phyloP scores from a whole-genome alignment of 2,329 filamentous ascomycete species.

The Exophiala bonariae region DNA sequence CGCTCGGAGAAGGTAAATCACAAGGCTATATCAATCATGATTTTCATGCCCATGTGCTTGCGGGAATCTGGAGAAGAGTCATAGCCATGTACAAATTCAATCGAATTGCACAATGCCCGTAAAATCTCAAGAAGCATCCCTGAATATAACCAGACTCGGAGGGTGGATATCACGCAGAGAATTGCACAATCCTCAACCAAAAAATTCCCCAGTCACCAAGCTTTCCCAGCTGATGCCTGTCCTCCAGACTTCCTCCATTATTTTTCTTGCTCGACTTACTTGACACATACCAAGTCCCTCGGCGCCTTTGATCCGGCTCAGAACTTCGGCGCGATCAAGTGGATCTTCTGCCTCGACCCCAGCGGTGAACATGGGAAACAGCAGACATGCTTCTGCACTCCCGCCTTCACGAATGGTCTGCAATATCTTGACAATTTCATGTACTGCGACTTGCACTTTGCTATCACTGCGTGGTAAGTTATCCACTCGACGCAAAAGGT shows the following conservation, averaged over 20 bases:
- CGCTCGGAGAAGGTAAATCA: too few relatives aligned
- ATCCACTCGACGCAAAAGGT: constrained; percentile 72
- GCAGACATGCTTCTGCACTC: constrained; percentile 70
- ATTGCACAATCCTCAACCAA: constrained; percentile 51
- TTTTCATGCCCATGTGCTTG: too few relatives aligned
- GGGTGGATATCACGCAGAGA: too few relatives aligned
- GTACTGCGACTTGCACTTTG: constrained; percentile 64
- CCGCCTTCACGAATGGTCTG: constrained; percentile 64
- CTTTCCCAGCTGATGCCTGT: constrained; percentile 69
- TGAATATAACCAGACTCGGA: too few relatives aligned
- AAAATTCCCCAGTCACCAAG: constrained; percentile 63
- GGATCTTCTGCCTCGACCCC: constrained; percentile 69
- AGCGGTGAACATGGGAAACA: constrained; percentile 82
- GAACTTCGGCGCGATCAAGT: constrained; percentile 59
- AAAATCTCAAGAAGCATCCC: too few relatives aligned
- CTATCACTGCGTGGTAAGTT: constrained; percentile 58
- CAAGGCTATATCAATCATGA: too few relatives aligned
- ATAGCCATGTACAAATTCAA: too few relatives aligned
- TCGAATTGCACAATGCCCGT: too few relatives aligned
- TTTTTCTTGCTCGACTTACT: constrained; percentile 60
- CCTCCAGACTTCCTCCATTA: constrained; percentile 71
- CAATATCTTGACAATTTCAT: constrained; percentile 63
- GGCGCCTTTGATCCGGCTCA: constrained; percentile 65
- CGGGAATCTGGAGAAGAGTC: too few relatives aligned
- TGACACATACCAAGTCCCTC: constrained; percentile 77